Conservation (phyloP, 371 early-diverging fungal species). For the Mortierella sp. region DNA sequence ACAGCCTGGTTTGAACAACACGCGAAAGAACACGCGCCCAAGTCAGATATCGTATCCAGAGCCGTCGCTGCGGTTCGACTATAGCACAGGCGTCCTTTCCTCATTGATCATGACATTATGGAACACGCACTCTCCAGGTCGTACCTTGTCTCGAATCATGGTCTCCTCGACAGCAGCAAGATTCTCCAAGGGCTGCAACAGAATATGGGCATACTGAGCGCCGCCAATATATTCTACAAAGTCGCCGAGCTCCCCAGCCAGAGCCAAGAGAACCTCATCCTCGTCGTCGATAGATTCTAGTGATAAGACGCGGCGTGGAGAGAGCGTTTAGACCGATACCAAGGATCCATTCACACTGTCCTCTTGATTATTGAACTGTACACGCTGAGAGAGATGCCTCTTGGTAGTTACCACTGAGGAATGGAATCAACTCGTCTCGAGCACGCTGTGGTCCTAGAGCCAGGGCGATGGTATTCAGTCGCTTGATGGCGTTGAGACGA, state of each 20-base stretch:
- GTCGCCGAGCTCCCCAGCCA: conserved; percentile 93
- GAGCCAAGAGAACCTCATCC: conserved; percentile 92
- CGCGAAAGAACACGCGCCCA: not conserved
- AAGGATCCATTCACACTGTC: not conserved
- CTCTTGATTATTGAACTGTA: not conserved
- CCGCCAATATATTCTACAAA: conserved; percentile 95
- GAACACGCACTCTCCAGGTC: not conserved
- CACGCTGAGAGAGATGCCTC: conserved; percentile 61
- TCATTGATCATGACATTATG: conserved; percentile 20
- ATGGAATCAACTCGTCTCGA: conserved; percentile 95
- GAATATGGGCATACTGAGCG: conserved; percentile 82
- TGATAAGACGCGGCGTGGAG: not conserved
- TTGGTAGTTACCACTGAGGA: conserved; percentile 87
- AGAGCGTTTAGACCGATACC: not conserved
- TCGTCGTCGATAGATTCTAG: conserved; percentile 98
- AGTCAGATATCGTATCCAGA: too few species aligned
- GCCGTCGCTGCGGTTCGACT: conserved; percentile 32
- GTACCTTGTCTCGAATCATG: conserved; percentile 94
- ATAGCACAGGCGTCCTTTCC: conserved; percentile 54
- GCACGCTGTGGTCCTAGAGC: conserved; percentile 96
- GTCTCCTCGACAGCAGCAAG: conserved; percentile 97
- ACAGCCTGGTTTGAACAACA: conserved; percentile 76
- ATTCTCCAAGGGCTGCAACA: conserved; percentile 93
- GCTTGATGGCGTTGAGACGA: conserved; percentile 91
- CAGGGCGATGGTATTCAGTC: conserved; percentile 90